Conservation (phyloP, 208 protist genomes). For the Herpetomonas samuelpessoai region DNA sequence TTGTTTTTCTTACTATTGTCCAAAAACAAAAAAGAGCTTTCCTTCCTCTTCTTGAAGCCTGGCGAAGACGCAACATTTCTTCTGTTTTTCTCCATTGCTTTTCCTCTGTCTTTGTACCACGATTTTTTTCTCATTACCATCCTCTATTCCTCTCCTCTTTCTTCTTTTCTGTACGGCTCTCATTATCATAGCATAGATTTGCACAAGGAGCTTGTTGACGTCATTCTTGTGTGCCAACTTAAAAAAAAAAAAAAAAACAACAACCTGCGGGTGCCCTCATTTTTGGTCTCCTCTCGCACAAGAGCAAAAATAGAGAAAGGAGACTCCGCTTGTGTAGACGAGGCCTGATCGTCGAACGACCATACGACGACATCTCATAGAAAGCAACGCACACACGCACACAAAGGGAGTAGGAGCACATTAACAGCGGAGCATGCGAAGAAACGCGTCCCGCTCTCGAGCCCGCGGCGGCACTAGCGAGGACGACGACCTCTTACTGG, state of each 20-base stretch:
- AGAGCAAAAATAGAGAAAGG: background rate
- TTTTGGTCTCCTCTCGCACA: background rate
- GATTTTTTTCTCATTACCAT: background rate
- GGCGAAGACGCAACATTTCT: too few relatives aligned
- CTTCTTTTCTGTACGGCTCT: background rate
- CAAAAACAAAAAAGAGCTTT: too few relatives aligned
- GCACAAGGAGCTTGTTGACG: conserved; percentile 1
- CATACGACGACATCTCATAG: too few relatives aligned
- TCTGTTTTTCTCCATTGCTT: background rate
- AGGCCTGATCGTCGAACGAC: too few relatives aligned
- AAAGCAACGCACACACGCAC: too few relatives aligned
- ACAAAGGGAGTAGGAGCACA: background rate
- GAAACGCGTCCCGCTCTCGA: conserved; percentile 26
- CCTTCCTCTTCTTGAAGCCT: too few relatives aligned
- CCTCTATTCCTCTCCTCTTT: background rate
- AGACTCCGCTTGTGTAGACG: background rate
- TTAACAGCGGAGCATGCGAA: background rate
- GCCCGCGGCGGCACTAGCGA: conserved; percentile 25
- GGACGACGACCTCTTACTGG: conserved; percentile 39
- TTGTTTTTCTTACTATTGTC: too few relatives aligned
- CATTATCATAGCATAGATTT: background rate
- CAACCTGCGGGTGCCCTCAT: conserved; percentile 1
- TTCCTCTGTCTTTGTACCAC: background rate
- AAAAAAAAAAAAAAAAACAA: conserved; percentile 14
- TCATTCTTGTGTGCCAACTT: background rate